phyloP scores from a whole-genome alignment of 2,329 filamentous ascomycete species.

The Magnaporthiopsis poae region DNA sequence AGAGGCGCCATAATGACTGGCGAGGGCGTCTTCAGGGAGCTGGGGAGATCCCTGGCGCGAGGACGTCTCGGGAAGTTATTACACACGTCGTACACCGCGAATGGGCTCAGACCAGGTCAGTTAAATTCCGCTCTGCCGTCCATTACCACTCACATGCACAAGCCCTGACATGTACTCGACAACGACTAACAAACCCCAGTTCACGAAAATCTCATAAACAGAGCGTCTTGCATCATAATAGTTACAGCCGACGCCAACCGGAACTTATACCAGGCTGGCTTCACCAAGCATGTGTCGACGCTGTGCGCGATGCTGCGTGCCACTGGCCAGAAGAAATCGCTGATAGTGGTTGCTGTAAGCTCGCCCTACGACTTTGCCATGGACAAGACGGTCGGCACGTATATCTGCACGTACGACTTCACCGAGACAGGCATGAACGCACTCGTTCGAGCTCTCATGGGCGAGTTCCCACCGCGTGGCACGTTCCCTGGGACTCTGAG shows the following conservation, averaged over 20 bases:
- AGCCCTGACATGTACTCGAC: too few relatives aligned
- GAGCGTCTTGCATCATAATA: constrained; percentile 79
- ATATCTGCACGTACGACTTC: constrained; percentile 92
- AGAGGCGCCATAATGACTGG: constrained; percentile 70
- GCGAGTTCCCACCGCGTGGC: constrained; percentile 54
- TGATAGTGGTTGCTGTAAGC: constrained; percentile 85
- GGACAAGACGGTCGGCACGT: constrained; percentile 81
- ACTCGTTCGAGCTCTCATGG: constrained; percentile 73
- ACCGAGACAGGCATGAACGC: constrained; percentile 84
- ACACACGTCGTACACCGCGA: constrained; percentile 90
- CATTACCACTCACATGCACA: neutral
- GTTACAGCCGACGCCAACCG: constrained; percentile 89
- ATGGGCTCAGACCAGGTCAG: constrained; percentile 68
- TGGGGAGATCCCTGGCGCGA: constrained; percentile 78
- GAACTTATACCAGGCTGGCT: constrained; percentile 86
- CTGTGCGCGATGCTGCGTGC: constrained; percentile 78
- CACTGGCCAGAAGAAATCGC: constrained; percentile 71
- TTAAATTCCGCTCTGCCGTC: neutral
- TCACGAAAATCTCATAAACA: constrained; percentile 83
- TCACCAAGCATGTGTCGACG: constrained; percentile 92
- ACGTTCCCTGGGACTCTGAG: constrained; percentile 65
- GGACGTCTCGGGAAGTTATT: constrained; percentile 77
- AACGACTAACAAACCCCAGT: constrained; percentile 32
- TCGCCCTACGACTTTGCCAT: constrained; percentile 95
- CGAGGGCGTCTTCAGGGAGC: constrained; percentile 81